These are phyloP conservation scores for Penicillium arizonense DNA, from an alignment of 495 filamentous ascomycete genomes.

Conservation along the genomic window DNA sequence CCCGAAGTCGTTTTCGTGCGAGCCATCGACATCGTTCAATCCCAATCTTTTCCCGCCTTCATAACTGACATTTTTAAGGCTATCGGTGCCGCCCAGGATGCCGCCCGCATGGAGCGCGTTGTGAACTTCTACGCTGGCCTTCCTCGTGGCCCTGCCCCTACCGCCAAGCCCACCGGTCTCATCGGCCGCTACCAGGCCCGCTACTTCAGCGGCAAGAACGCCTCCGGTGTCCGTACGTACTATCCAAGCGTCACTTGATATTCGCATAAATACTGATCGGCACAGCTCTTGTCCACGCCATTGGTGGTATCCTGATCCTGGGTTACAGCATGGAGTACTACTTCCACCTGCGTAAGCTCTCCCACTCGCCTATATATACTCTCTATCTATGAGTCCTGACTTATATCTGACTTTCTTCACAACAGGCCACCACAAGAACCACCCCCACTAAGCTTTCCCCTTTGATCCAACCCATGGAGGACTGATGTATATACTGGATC, in stretches of 20 bases:
- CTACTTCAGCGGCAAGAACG: slow-evolving; percentile 87
- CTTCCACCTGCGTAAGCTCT: slow-evolving; percentile 91
- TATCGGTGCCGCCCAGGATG: slow-evolving; percentile 90
- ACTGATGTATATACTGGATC: slow-evolving; percentile 44
- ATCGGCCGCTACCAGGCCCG: slow-evolving; percentile 85
- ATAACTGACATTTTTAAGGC: slow-evolving; percentile 54
- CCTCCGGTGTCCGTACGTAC: slow-evolving; percentile 79
- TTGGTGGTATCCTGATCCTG: slow-evolving; percentile 68
- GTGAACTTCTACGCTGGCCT: slow-evolving; percentile 98
- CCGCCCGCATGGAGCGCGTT: slow-evolving; percentile 90
- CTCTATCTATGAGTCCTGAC: background rate
- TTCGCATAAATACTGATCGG: slow-evolving; percentile 14
- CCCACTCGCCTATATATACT: background rate
- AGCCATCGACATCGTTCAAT: slow-evolving; percentile 5
- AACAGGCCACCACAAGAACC: slow-evolving; percentile 98
- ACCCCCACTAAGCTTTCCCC: slow-evolving; percentile 73
- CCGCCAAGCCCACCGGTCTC: slow-evolving; percentile 73
- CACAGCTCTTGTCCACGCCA: slow-evolving; percentile 82
- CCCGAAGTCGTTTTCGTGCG: slow-evolving; percentile 24
- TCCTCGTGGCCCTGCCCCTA: slow-evolving; percentile 82
- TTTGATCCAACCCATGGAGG: slow-evolving; percentile 24
- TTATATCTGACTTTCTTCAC: slow-evolving; percentile 11
- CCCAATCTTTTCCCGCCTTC: background rate
- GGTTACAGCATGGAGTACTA: slow-evolving; percentile 98
- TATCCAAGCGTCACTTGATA: background rate